Conservation (phyloP, 768 basidiomycete species). For the Serendipita sp. region DNA sequence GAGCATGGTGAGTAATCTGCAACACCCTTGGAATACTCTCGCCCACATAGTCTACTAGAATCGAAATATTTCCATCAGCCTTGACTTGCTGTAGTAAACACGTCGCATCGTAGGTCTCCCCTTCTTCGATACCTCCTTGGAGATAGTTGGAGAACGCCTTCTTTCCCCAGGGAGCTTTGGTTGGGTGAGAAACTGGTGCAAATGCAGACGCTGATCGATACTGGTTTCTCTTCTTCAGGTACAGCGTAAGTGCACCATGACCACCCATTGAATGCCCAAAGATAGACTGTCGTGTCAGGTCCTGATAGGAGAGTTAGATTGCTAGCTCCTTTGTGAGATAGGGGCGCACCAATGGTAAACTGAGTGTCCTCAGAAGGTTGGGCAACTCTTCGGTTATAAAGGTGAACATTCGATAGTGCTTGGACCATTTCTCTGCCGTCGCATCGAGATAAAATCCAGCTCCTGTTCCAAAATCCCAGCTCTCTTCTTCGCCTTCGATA, state of each 20-base stretch:
- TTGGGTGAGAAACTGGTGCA: conserved; percentile 72
- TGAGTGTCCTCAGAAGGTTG: conserved; percentile 50
- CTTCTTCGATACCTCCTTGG: conserved; percentile 59
- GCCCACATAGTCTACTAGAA: conserved; percentile 76
- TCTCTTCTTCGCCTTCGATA: conserved; percentile 58
- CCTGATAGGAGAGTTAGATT: conserved; percentile 28
- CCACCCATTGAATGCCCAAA: conserved; percentile 98
- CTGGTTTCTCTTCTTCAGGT: conserved; percentile 47
- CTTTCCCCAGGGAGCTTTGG: conserved; percentile 75
- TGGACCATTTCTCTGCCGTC: conserved; percentile 52
- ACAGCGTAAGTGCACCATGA: conserved; percentile 83
- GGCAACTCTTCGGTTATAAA: conserved; percentile 78
- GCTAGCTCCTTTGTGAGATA: not conserved
- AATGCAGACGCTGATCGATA: conserved; percentile 87
- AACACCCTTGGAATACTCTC: not conserved
- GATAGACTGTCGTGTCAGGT: conserved; percentile 69
- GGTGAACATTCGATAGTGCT: conserved; percentile 79
- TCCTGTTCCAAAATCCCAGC: conserved; percentile 88
- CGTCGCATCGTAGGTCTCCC: conserved; percentile 66
- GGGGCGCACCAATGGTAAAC: conserved; percentile 55
- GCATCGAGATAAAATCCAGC: conserved; percentile 97
- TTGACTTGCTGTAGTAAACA: conserved; percentile 51
- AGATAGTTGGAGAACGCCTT: conserved; percentile 86
- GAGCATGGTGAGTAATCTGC: not conserved
- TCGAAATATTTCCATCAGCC: conserved; percentile 40